Base-by-base conservation (phyloP, 305 asterid species). In the Fraxinus velutina region DNA sequence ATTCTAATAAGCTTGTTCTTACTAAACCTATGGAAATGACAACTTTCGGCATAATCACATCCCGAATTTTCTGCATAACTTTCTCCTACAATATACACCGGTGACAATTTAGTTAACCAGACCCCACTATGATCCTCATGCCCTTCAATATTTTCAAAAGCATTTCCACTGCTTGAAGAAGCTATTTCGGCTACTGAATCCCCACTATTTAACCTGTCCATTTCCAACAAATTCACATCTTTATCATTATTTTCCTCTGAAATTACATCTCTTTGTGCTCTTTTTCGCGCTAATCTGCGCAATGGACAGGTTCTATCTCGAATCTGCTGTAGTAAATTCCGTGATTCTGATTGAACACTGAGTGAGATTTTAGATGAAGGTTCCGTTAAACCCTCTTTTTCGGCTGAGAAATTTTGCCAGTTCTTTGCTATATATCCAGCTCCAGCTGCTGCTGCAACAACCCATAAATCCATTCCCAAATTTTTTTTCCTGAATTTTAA, bases 381-480 rank as follows among this genome's bases (percentile, higher is more conserved):
- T 57, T 81, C 85, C n/a, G 30, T 15, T 27, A 57, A 82, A 60
- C 34, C 85, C 19, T 83, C 88, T 70, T 87, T 86, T 50, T 88
- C 92, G 50, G 60, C 79, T 12, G 91, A 79, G 50, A 86, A 68
- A 83, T 85, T 92, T 68, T 88, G 94, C 88, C 89, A 44, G 83
- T 85, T 83, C 85, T 90, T 92, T 15, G 97, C 93, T 75, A 88
- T 73, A 80, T 91, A 94, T 81, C 96, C 97, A 68, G 95, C 98
- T 72, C 93, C 97, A 78, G 95, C 94, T 75, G 94, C 96, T 21
- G 94, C 97, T 82, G 97, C 97, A 76, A 94, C 89, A 71, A 90
- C 90, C 95, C 98, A 92, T 68, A 94, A 88, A 86, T 94, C 97
- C 98, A 92, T 87, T 85, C 39, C 50, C 70, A 60, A 55, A 3